Evolutionary conservation across 2,329 filamentous ascomycete genomes (phyloP), one percentile per base, ranked within the genome.

Genomic region (Amauroascus verrucosus): DNA sequence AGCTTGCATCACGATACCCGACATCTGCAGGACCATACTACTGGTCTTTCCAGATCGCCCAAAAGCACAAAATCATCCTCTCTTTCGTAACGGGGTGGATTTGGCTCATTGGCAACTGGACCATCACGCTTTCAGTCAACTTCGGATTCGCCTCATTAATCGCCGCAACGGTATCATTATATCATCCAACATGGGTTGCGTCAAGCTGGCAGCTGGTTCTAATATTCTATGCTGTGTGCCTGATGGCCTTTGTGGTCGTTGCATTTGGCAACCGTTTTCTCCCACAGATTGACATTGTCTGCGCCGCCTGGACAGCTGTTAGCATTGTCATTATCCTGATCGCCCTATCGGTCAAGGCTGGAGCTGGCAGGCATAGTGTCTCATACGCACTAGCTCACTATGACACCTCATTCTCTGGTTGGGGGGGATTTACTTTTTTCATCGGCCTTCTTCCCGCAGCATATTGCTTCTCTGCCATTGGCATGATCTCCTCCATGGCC

Each of bases 151-250:
- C 54, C 16, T 26, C 24, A 1, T 35, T 46, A 9, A 53, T 75
- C 3, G 78, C 80, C 54, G 77, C 78, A 1, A 77, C 74, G 1
- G 61, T 82, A 45, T 67, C 26, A 4, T n/a, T 55, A 8, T 55
- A 35, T 40, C 54, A 55, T 22, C 54, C 54, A 26, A 32, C 35
- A 41, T 55, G 48, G 48, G 18, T 14, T 1, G 32, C 44, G 8
- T 20, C 40, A 3, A 45, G 43, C 26, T 88, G 84, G 74, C 84
- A 88, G 65, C 73, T 85, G 16, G 81, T 85, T 54, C 72, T 88
- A 20, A 81, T 87, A 58, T 88, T 88, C 70, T 77, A 86, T 60
- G 83, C 72, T 47, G 75, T 88, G 58, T 86, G 82, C 18, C 61
- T 88, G 1, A 59, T 82, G 18, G 82, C 79, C 56, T 81, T 87